Percentiles rank a stretch among this genome's conserved stretches.
Conservation (phyloP, 805 yeast genomes). For the Metschnikowia cubensis region DNA sequence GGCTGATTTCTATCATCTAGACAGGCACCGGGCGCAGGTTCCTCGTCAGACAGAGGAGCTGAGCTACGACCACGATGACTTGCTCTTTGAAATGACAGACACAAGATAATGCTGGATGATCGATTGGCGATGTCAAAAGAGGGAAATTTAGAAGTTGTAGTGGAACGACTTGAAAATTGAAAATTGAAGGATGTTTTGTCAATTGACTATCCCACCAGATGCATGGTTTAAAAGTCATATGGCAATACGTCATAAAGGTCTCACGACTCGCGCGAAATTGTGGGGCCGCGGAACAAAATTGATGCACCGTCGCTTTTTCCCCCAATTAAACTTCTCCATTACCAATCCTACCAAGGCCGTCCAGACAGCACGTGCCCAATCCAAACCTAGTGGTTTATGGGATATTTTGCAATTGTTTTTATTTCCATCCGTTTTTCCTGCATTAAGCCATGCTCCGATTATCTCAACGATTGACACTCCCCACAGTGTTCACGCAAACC, state of each 20-base stretch:
- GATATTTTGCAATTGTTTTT: not conserved
- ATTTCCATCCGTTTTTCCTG: not conserved
- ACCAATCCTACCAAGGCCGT: not conserved
- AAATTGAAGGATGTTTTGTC: no score
- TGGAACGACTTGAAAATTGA: no score
- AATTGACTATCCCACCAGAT: no score
- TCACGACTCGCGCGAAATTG: conserved; percentile 1
- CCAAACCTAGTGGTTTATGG: not conserved
- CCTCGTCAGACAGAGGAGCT: conserved; percentile 6
- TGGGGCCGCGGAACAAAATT: conserved; percentile 5
- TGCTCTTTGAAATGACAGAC: conserved; percentile 20
- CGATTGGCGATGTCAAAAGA: not conserved
- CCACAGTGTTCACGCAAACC: not conserved
- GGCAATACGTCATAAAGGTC: conserved; percentile 3
- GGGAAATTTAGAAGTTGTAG: not conserved
- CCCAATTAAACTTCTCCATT: conserved; percentile 2
- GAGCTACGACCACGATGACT: conserved; percentile 18
- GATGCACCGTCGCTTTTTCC: not conserved
- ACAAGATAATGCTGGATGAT: conserved; percentile 3
- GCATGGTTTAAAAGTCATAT: not conserved
- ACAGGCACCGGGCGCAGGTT: not conserved
- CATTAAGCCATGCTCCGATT: not conserved
- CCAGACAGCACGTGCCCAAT: not conserved
- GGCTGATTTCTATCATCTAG: conserved; percentile 9
- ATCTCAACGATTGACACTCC: not conserved